A percentile compares a stretch with the other conserved stretches of the same genome.
Evolutionary conservation across 1,284 basidiomycete genomes (phyloP).

Genomic region (Microbotryum saponariae): DNA sequence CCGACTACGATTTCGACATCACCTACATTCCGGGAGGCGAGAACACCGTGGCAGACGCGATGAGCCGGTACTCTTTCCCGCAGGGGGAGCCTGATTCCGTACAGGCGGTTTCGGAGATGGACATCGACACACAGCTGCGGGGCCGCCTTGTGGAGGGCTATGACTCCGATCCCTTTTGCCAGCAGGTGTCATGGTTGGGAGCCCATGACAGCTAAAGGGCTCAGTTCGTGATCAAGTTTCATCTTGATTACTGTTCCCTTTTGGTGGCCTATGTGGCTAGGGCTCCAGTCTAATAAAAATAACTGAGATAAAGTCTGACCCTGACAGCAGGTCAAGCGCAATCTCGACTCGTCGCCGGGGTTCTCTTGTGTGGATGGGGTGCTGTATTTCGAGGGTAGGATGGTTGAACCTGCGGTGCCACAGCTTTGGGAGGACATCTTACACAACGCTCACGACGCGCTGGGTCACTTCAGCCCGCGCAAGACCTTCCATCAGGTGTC

Average conservation of each 20-base stretch:
- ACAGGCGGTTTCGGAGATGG: conserved; percentile 38
- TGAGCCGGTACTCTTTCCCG: conserved; percentile 18
- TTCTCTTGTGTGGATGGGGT: conserved; percentile 31
- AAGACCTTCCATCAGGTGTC: conserved; percentile 41
- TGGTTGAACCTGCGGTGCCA: conserved; percentile 38
- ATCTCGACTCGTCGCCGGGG: not conserved
- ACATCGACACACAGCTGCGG: conserved; percentile 38
- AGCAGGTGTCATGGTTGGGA: no score
- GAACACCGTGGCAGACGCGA: conserved; percentile 38
- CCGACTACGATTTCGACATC: conserved; percentile 42
- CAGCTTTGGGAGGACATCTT: conserved; percentile 34
- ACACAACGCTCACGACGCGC: conserved; percentile 37
- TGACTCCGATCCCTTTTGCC: conserved; percentile 35
- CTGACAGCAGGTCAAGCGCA: conserved; percentile 29
- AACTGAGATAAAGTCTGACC: no score
- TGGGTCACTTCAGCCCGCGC: conserved; percentile 43
- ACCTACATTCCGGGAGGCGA: conserved; percentile 38
- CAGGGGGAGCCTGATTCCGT: not conserved
- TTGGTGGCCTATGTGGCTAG: no score
- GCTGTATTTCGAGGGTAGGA: conserved; percentile 36
- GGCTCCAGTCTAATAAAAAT: no score
- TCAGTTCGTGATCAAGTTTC: no score
- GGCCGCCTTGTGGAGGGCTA: conserved; percentile 41
- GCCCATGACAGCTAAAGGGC: no score
- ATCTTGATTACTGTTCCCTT: no score